phyloP scores from a whole-genome alignment of 805 yeast species.

The Candida suzukii region DNA sequence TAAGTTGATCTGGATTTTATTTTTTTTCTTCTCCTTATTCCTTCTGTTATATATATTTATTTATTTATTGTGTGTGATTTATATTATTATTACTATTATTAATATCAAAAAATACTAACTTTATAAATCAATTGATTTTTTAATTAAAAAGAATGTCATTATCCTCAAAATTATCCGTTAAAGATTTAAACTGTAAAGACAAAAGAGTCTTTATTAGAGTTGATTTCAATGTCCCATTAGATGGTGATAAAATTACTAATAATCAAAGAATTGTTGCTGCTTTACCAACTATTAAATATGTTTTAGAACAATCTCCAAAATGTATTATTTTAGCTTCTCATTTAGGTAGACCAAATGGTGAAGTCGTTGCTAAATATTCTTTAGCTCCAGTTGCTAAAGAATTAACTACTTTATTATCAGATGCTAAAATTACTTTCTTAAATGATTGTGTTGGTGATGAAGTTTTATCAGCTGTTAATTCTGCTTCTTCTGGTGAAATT shows the following conservation, averaged over 20 bases:
- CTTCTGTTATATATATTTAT: no score
- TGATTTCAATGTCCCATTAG: conserved; percentile 92
- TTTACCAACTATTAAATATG: conserved; percentile 95
- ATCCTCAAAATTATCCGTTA: conserved; percentile 86
- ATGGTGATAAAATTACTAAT: conserved; percentile 95
- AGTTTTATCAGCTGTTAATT: conserved; percentile 73
- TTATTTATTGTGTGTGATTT: no score
- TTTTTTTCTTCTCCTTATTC: no score
- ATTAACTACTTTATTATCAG: conserved; percentile 63
- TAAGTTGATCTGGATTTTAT: no score
- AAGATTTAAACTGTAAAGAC: conserved; percentile 78
- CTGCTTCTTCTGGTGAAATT: conserved; percentile 72
- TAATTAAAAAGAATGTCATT: conserved; percentile 61
- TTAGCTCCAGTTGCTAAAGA: conserved; percentile 91
- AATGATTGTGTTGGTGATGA: conserved; percentile 89
- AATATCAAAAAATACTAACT: no score
- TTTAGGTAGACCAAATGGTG: conserved; percentile 99
- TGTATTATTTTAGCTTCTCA: conserved; percentile 92
- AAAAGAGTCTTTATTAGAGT: conserved; percentile 99
- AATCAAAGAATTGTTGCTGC: conserved; percentile 99
- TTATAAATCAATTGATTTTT: not conserved
- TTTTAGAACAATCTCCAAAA: conserved; percentile 85
- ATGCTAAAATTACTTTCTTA: conserved; percentile 71
- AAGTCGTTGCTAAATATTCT: conserved; percentile 76
- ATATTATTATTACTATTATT: no score